Conservation (phyloP, 768 basidiomycete species). For the Trametes gibbosa region DNA sequence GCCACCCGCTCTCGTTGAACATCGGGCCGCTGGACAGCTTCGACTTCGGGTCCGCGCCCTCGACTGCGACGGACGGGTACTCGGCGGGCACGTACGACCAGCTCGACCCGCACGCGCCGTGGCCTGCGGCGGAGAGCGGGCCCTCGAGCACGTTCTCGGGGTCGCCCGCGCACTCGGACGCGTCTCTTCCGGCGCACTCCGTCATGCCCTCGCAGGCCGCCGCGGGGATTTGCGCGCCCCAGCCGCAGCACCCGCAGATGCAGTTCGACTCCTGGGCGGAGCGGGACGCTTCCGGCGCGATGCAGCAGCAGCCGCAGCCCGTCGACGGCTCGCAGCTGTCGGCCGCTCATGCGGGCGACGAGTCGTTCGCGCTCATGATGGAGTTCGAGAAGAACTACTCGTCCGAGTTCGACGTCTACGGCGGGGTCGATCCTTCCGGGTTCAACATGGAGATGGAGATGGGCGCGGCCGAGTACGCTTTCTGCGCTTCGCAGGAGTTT, state of each 20-base stretch:
- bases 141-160: conserved; percentile 17
- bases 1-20: conserved; percentile 12
- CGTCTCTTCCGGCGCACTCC: conserved; percentile 7
- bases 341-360: neutral
- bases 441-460: conserved; percentile 3
- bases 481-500: conserved; percentile 10
- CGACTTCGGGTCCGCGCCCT: conserved; percentile 7
- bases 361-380: neutral
- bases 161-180: conserved; percentile 14
- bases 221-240: conserved; percentile 16
- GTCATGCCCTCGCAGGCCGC: neutral
- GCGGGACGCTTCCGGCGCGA: neutral
- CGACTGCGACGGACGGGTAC: conserved; percentile 11
- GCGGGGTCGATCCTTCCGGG: neutral
- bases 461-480: conserved; percentile 8
- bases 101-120: conserved; percentile 12
- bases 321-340: neutral
- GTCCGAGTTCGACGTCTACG: conserved; percentile 5
- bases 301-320: neutral
- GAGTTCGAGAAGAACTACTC: conserved; percentile 7
- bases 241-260: conserved; percentile 21
- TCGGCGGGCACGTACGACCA: neutral
- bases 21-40: conserved; percentile 20
- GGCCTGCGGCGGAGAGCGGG: conserved; percentile 15
- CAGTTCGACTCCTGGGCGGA: conserved; percentile 12